Evolutionary conservation across 2,329 filamentous ascomycete species (phyloP).

Genomic region (Stenocarpella maydis): DNA sequence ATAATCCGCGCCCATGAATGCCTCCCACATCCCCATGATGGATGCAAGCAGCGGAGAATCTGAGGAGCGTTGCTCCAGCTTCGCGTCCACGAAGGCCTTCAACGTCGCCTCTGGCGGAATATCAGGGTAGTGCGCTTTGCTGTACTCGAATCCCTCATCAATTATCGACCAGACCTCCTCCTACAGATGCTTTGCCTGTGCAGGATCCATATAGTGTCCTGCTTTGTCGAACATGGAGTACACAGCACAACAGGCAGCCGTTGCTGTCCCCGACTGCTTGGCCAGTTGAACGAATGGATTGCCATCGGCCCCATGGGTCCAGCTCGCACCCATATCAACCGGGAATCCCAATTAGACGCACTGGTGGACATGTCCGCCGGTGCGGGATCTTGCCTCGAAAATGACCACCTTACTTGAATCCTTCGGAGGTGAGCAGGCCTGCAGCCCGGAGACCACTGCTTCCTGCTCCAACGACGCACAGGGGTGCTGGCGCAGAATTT

Average conservation of each 20-base stretch:
- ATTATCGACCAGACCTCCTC: not conserved
- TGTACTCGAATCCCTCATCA: not conserved
- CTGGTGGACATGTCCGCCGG: not conserved
- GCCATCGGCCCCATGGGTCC: not conserved
- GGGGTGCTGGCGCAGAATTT: not conserved
- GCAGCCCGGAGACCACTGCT: not conserved
- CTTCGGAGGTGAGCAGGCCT: not conserved
- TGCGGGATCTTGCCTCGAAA: not conserved
- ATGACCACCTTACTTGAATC: not conserved
- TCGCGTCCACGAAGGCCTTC: not conserved
- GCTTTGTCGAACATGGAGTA: not conserved
- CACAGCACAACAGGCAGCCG: not conserved
- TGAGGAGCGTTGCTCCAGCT: not conserved
- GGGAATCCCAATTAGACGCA: not conserved
- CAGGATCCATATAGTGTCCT: not conserved
- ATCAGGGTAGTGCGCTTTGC: not conserved
- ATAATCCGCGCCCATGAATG: constrained; percentile 6
- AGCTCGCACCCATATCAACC: not conserved
- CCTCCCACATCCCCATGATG: not conserved
- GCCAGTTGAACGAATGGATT: not conserved
- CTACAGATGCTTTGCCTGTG: not conserved
- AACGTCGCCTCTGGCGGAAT: not conserved
- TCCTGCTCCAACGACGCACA: not conserved
- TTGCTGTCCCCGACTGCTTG: not conserved
- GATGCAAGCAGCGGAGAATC: not conserved